These are phyloP conservation scores for Alternaria tenuissima DNA, from an alignment of 2,329 filamentous ascomycete species.

Conservation along the genomic window DNA sequence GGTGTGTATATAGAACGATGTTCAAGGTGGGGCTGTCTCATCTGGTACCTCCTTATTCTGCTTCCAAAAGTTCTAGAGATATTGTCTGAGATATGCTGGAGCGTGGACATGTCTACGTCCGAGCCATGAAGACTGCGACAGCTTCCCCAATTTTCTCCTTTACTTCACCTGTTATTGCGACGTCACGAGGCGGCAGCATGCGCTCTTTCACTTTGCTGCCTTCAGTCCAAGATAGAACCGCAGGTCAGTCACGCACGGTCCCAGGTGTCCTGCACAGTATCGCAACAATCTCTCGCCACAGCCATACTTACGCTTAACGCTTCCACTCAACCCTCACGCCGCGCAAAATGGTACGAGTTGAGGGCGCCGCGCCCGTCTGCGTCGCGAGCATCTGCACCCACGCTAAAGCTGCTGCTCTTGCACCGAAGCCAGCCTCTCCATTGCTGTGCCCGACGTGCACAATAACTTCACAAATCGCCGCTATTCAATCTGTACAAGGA, in stretches of 20 bases:
- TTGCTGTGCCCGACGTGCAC: conserved; percentile 14
- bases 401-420: neutral
- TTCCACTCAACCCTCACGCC: neutral
- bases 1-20: neutral
- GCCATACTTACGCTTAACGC: neutral
- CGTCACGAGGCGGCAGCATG: neutral
- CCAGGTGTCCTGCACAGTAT: neutral
- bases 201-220: neutral
- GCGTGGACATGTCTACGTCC: neutral
- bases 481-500: conserved; percentile 6
- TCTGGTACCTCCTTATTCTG: neutral
- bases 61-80: neutral
- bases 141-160: neutral
- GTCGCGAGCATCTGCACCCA: neutral
- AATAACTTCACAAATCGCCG: neutral
- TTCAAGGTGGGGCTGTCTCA: neutral
- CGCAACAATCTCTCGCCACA: neutral
- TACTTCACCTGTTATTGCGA: neutral
- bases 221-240: neutral
- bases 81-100: neutral
- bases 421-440: neutral
- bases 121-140: neutral
- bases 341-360: neutral
- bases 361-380: neutral
- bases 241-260: neutral